Conservation (phyloP, 306 rosid genomes). For the Vigna unguiculata region DNA sequence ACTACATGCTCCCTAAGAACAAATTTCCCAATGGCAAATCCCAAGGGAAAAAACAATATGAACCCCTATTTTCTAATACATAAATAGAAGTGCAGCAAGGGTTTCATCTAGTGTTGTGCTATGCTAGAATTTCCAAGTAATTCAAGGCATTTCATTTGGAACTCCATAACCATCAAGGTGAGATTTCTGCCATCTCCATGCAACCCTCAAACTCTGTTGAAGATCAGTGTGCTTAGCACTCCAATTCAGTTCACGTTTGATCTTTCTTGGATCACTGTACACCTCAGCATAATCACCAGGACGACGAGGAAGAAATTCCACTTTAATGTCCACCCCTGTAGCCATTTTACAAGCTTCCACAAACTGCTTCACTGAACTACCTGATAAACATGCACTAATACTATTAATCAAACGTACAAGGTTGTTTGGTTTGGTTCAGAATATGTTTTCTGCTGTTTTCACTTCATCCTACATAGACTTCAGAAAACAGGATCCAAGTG, state of each 20-base stretch:
- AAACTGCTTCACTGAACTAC: conserved; percentile 92
- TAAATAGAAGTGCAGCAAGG: conserved; percentile 49
- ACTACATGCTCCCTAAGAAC: conserved; percentile 53
- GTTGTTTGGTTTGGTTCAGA: background rate
- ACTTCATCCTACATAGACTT: background rate
- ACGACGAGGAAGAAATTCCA: conserved; percentile 81
- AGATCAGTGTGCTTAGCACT: conserved; percentile 68
- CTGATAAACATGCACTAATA: conserved; percentile 49
- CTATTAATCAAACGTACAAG: background rate
- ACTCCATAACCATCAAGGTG: conserved; percentile 77
- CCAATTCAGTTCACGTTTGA: conserved; percentile 80
- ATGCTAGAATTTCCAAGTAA: conserved; percentile 43
- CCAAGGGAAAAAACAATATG: conserved; percentile 26
- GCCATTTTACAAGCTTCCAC: conserved; percentile 96
- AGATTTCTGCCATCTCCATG: conserved; percentile 96
- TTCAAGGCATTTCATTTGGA: conserved; percentile 54
- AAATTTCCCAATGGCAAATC: conserved; percentile 51
- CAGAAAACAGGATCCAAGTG: background rate
- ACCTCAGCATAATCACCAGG: conserved; percentile 97
- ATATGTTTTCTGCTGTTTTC: background rate
- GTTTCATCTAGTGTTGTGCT: conserved; percentile 41
- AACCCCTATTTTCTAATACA: conserved; percentile 35
- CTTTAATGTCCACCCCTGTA: conserved; percentile 76
- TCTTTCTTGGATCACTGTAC: conserved; percentile 82
- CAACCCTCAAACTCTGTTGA: conserved; percentile 70